Percentiles rank a stretch among this genome's conserved stretches.
Conservation (phyloP, 768 basidiomycete species). For the Collybia sordida region DNA sequence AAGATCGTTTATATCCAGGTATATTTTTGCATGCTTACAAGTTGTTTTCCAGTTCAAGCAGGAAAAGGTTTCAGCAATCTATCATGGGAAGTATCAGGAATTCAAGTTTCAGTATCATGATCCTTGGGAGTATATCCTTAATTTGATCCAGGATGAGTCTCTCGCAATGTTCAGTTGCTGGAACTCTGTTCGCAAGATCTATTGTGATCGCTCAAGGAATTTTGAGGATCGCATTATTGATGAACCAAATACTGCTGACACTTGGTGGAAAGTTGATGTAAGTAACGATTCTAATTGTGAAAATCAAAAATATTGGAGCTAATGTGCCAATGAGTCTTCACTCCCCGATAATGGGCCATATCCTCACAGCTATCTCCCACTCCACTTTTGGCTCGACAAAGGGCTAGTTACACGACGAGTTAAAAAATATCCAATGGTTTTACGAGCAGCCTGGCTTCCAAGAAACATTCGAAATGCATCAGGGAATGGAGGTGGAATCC, state of each 20-base stretch:
- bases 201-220: constrained; percentile 15
- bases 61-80: too few species aligned
- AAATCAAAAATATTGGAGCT: too few species aligned
- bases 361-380: constrained; percentile 23
- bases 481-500: constrained; percentile 30
- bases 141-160: constrained; percentile 17
- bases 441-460: constrained; percentile 24
- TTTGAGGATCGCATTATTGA: constrained; percentile 18
- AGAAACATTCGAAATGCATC: constrained; percentile 26
- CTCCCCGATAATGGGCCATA: constrained; percentile 15
- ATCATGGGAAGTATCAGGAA: too few species aligned
- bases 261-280: constrained; percentile 28
- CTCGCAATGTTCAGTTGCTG: constrained; percentile 14
- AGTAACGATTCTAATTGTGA: too few species aligned
- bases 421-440: constrained; percentile 25
- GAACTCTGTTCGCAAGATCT: constrained; percentile 21
- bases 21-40: not conserved
- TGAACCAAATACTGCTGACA: constrained; percentile 26
- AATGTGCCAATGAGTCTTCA: too few species aligned
- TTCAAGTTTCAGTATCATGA: constrained; percentile 25
- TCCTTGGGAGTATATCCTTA: constrained; percentile 26
- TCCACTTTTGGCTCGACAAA: constrained; percentile 30
- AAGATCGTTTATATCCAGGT: constrained; percentile 4
- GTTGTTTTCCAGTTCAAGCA: constrained; percentile 17
- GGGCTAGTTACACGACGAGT: constrained; percentile 23